Base-by-base conservation (phyloP, 1,139 yeast genomes). In the Kazachstania sp. region DNA sequence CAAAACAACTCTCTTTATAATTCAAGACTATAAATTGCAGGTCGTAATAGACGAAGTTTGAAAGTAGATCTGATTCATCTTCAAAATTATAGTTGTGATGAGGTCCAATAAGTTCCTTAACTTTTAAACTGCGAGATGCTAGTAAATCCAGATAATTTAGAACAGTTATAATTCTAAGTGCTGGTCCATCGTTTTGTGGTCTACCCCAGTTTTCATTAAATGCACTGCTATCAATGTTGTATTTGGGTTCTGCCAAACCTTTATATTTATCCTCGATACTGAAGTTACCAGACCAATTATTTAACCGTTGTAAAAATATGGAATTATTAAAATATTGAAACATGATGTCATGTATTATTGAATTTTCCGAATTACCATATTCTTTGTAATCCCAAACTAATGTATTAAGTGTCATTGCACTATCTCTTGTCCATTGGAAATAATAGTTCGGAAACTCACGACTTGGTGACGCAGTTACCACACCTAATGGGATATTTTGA, bases 111-210 rank as follows among this genome's bases (percentile, higher is more conserved):
- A 62, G 66, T 19, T 26, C 18, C 3, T 23, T 18, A 9, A 28
- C 16, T 2, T 9, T 8, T 16, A 15, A 15, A 29, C 12, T 11
- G 15, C 23, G 16, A 7, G 19, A 7, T 16, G 15, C n/a, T 29
- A 38, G 3, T 3, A 12, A 29, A 32, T 44, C 11, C 50, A 86
- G 59, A 61, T 78, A 86, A 52, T 77, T 76, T 43, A 78, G 65
- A 30, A 83, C 73, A 1, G 95, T 74, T 45, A 82, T 73, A 3
- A 81, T 74, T 54, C 97, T 73, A 49, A 90, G 71, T 0, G 95
- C 94, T 0, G 97, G 97, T 0, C 97, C 97, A 64, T 92, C 98
- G 52, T 87, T 75, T 66, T 90, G 98, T 0, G 98, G 98, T 56
- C 98, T 73, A 1, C 97, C 97, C 98, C 97, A 90, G 37, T 70